phyloP scores from a whole-genome alignment of 2,329 filamentous ascomycete genomes.

The Verticillium klebahnii region DNA sequence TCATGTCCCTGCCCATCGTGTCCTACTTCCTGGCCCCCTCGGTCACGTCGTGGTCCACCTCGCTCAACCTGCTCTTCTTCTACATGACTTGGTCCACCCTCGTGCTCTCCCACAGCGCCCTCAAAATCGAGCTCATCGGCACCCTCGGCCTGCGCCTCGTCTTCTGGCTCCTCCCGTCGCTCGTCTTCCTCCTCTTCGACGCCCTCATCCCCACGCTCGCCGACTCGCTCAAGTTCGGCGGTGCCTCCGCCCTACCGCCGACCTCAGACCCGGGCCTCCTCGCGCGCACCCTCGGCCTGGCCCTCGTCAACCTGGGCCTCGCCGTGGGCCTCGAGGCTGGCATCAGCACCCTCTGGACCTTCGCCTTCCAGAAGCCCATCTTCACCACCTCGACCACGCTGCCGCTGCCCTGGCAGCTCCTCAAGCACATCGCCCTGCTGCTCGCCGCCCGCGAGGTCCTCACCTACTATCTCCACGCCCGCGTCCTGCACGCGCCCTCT shows the following conservation, averaged over 20 bases:
- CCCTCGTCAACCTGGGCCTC: slow-evolving; percentile 39
- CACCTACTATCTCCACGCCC: slow-evolving; percentile 71
- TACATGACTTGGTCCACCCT: slow-evolving; percentile 87
- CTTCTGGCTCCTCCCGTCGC: slow-evolving; percentile 69
- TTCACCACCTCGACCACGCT: slow-evolving; percentile 45
- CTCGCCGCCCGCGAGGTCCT: slow-evolving; percentile 50
- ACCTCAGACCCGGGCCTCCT: slow-evolving; percentile 29
- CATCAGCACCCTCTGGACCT: slow-evolving; percentile 30
- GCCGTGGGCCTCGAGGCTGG: slow-evolving; percentile 38
- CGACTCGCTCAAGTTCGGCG: slow-evolving; percentile 64
- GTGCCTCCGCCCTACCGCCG: slow-evolving; percentile 42
- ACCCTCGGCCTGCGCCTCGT: slow-evolving; percentile 62
- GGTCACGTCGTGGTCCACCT: slow-evolving; percentile 68
- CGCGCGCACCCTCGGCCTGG: slow-evolving; percentile 32
- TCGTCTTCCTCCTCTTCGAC: slow-evolving; percentile 71
- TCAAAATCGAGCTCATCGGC: slow-evolving; percentile 71
- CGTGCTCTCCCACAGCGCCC: slow-evolving; percentile 68
- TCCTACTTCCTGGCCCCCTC: slow-evolving; percentile 61
- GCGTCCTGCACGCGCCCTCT: slow-evolving; percentile 55
- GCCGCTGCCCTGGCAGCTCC: slow-evolving; percentile 48
- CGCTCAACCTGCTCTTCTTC: slow-evolving; percentile 82
- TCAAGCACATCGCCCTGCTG: slow-evolving; percentile 42
- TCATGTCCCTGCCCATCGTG: slow-evolving; percentile 68
- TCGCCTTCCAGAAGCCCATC: slow-evolving; percentile 29
- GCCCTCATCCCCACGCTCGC: slow-evolving; percentile 63